phyloP scores from a whole-genome alignment of 2,329 filamentous ascomycete species.

The Calonectria crousiana region DNA sequence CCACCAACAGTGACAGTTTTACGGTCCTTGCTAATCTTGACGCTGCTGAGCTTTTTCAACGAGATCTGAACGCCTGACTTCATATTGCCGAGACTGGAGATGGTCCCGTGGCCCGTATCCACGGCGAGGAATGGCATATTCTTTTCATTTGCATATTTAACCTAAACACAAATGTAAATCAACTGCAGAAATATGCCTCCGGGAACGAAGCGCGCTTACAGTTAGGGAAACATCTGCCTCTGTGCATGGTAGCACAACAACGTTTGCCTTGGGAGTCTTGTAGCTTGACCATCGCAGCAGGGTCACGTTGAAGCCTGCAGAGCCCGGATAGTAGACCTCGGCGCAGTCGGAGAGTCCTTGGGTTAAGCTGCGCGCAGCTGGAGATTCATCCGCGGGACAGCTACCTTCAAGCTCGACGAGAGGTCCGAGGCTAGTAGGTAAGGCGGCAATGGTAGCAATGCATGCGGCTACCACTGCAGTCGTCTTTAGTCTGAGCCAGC shows the following conservation, averaged over 20 bases:
- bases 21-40: conserved; percentile 56
- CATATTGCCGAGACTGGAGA: conserved; percentile 62
- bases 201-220: conserved; percentile 44
- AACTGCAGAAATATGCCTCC: accelerated
- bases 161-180: conserved; percentile 27
- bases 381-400: conserved; percentile 40
- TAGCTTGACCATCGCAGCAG: conserved; percentile 61
- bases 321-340: conserved; percentile 57
- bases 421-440: conserved; percentile 25
- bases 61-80: conserved; percentile 63
- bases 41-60: conserved; percentile 56
- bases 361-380: not conserved
- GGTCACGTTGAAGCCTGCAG: conserved; percentile 51
- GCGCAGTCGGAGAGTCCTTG: conserved; percentile 52
- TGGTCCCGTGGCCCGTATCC: conserved; percentile 64
- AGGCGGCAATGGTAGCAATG: conserved; percentile 33
- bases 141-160: conserved; percentile 59
- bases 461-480: conserved; percentile 41
- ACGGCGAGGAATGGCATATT: conserved; percentile 64
- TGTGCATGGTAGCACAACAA: conserved; percentile 60
- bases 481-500: conserved; percentile 34
- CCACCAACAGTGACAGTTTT: conserved; percentile 61
- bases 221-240: conserved; percentile 64
- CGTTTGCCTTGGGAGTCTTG: conserved; percentile 54
- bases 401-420: conserved; percentile 31